Conservation (phyloP, 306 rosid genomes). For the Fragaria vesca region DNA sequence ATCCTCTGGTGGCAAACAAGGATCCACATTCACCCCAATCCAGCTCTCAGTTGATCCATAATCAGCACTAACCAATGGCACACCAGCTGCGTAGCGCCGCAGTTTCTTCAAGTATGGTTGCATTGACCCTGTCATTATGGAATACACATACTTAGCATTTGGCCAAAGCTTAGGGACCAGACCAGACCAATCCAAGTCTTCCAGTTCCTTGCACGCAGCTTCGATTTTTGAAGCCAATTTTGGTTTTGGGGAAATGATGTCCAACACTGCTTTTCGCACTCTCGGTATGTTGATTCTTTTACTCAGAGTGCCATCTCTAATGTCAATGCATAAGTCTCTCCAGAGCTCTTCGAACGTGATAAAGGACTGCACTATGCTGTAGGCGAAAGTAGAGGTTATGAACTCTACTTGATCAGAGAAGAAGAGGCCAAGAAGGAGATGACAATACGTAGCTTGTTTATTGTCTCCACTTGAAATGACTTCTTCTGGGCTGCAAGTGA, state of each 20-base stretch:
- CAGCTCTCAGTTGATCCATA: constrained; percentile 98
- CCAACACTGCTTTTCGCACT: constrained; percentile 53
- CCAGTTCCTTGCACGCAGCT: constrained; percentile 47
- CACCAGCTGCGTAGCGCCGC: constrained; percentile 64
- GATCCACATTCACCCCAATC: constrained; percentile 91
- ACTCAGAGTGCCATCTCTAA: constrained; percentile 45
- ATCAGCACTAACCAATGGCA: constrained; percentile 85
- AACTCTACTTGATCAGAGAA: constrained; percentile 67
- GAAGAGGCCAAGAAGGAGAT: constrained; percentile 83
- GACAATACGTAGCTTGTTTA: constrained; percentile 81
- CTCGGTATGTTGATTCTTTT: constrained; percentile 42
- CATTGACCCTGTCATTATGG: constrained; percentile 97
- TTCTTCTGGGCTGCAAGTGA: constrained; percentile 84
- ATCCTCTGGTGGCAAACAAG: constrained; percentile 63
- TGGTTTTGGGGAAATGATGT: constrained; percentile 50
- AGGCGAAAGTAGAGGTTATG: constrained; percentile 77
- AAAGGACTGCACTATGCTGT: constrained; percentile 73
- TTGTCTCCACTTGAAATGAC: constrained; percentile 79
- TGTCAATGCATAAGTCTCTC: constrained; percentile 62
- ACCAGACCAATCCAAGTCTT: constrained; percentile 56
- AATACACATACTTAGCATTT: constrained; percentile 74
- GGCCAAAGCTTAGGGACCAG: constrained; percentile 80
- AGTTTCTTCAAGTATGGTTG: constrained; percentile 73
- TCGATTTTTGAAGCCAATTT: constrained; percentile 47
- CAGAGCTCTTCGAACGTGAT: constrained; percentile 60